Evolutionary conservation across 208 protist species (phyloP), one percentile per base, ranked within the genome.

Genomic region (Trypanosoma scelopori): DNA sequence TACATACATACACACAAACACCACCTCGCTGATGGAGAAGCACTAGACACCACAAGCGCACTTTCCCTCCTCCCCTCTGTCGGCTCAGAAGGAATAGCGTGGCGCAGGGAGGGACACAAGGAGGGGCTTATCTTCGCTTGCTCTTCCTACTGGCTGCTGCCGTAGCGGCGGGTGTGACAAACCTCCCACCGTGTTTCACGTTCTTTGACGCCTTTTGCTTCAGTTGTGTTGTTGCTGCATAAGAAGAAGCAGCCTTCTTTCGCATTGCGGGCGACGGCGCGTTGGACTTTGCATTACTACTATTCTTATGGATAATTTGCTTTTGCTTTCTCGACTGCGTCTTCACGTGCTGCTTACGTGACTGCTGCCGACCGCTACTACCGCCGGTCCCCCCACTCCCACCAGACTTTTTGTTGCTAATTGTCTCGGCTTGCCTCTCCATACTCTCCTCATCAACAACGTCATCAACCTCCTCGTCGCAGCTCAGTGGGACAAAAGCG

Each of bases 111-210:
- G 12, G 23, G 20, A 66, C 41, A 64, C 13, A 39, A 23, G 16
- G 32, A 35, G 30, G 42, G 23, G 60, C 37, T 41, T 30, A 69
- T 25, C 37, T 57, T 73, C 49, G 37, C 41, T 27, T 65, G 59
- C 42, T 49, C 22, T 62, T 65, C 55, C 67, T 73, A 35, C 41
- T 49, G 66, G 12, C 60, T 64, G 43, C 47, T 69, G 16, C 51
- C 37, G 56, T 51, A 69, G 52, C 37, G 46, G 13, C 23, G 37
- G 1, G 55, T 11, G 70, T 61, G 15, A 51, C 5, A 0, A 37
- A 20, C 18, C 5, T 55, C 43, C 35, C 32, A 57, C 1, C 49
- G 11, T 23, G 37, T 70, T 55, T 48, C 41, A 46, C 69, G 56
- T 28, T 46, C 23, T 53, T 66, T 71, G 69, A 58, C 55, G 13